Evolutionary conservation across 2,329 filamentous ascomycete genomes (phyloP), one percentile per base, ranked within the genome.

Genomic region (Periconia macrospinosa): DNA sequence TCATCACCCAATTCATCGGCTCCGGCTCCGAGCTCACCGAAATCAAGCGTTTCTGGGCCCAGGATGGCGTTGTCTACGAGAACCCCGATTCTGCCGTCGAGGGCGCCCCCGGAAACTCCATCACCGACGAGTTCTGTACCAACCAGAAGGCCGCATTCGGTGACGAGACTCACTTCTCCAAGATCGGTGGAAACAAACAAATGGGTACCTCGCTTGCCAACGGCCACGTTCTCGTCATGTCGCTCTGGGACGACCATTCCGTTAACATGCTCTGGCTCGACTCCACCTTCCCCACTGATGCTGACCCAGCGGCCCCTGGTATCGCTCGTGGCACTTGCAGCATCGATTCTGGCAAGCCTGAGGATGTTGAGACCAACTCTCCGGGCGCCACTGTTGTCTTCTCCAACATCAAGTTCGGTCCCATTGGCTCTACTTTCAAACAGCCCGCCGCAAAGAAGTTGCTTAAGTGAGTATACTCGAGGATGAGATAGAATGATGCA

Each of bases 221-320:
- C 30, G 85, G 84, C 35, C 86, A 88, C 83, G 85, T 87, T 37
- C 78, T 89, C 14, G 85, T 87, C 60, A 79, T 89, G 78, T 81
- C 78, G 20, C 74, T 86, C 54, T 83, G 81, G 80, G 84, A 88
- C 67, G 87, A 90, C 75, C 82, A 89, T 74, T 73, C 82, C 55
- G 76, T 83, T 66, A 81, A 87, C 75, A 90, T 91, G 87, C 81
- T 88, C 65, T 91, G 88, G 88, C 82, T 91, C 63, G 88, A 91
- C 78, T 83, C 82, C 56, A 82, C 77, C 69, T 88, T 83, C 78
- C 86, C 87, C 46, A 76, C 77, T 55, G 66, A 70, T 49, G 63
- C 59, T 30, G 65, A 69, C 59, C 52, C 70, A 15, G 52, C 27
- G 44, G 67, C 63, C 54, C 71, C 67, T 15, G 73, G 73, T 66